phyloP scores from a whole-genome alignment of 202 grass and related monocot genomes.

The Hordeum pubiflorum region DNA sequence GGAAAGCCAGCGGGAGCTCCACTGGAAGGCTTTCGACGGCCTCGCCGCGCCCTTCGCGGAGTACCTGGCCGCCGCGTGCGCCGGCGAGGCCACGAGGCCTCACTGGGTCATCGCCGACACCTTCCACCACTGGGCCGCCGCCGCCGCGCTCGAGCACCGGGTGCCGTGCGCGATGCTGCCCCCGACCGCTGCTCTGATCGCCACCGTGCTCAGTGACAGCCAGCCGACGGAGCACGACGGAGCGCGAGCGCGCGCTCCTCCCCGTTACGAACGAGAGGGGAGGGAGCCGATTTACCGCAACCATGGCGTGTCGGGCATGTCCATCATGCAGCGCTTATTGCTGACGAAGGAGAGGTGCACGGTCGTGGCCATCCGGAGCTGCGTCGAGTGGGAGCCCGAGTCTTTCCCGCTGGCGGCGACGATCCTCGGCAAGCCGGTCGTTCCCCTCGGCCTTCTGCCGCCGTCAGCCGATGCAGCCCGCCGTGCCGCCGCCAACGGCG shows the following conservation, averaged over 20 bases:
- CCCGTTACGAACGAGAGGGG: neutral
- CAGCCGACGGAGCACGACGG: neutral
- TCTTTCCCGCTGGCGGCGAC: neutral
- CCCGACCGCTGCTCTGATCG: neutral
- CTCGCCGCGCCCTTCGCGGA: neutral
- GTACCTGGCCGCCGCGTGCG: neutral
- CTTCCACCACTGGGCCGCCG: neutral
- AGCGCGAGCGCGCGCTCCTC: neutral
- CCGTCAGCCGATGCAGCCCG: neutral
- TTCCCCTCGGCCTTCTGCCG: neutral
- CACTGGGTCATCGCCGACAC: neutral
- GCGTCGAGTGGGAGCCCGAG: neutral
- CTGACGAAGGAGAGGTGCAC: neutral
- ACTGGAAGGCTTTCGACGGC: neutral
- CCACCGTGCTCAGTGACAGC: neutral
- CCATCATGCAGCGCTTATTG: neutral
- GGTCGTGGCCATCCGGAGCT: neutral
- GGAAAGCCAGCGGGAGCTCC: neutral
- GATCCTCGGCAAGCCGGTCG: neutral
- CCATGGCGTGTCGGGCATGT: neutral
- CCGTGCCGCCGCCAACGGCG: neutral
- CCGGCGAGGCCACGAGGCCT: neutral
- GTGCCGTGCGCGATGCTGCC: neutral
- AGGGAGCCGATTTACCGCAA: neutral
- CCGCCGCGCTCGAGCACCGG: neutral